These are phyloP conservation scores for Corchorus olitorius DNA, from an alignment of 345 rosid genomes.

Conservation along the genomic window DNA sequence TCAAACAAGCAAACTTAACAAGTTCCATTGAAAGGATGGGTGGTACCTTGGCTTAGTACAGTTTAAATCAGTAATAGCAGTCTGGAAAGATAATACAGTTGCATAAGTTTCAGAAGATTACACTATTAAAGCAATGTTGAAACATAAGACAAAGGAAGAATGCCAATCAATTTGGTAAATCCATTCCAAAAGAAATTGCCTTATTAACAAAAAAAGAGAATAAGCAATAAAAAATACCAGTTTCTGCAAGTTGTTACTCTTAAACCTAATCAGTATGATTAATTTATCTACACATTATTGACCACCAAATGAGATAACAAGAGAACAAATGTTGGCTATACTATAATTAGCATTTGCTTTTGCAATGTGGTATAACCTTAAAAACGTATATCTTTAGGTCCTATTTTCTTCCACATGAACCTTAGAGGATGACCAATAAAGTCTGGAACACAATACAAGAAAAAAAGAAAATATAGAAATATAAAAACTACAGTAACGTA, in stretches of 20 bases:
- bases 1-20: neutral
- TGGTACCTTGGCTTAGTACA: neutral
- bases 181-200: neutral
- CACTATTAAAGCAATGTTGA: neutral
- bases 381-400: neutral
- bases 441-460: neutral
- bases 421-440: neutral
- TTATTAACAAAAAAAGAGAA: neutral
- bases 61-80: slow-evolving; percentile 8
- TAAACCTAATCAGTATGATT: slow-evolving; percentile 6
- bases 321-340: neutral
- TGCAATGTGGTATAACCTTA: neutral
- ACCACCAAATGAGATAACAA: slow-evolving; percentile 1
- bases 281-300: neutral
- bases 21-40: neutral
- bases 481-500: neutral
- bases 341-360: neutral
- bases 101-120: no score
- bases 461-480: neutral
- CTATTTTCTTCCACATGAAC: neutral
- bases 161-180: neutral
- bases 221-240: neutral
- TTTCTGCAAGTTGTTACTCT: slow-evolving; percentile 4
- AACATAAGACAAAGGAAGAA: neutral
- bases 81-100: neutral